These are phyloP conservation scores for Naegleria gruberi DNA, from an alignment of 208 protist genomes.

Conservation along the genomic window DNA sequence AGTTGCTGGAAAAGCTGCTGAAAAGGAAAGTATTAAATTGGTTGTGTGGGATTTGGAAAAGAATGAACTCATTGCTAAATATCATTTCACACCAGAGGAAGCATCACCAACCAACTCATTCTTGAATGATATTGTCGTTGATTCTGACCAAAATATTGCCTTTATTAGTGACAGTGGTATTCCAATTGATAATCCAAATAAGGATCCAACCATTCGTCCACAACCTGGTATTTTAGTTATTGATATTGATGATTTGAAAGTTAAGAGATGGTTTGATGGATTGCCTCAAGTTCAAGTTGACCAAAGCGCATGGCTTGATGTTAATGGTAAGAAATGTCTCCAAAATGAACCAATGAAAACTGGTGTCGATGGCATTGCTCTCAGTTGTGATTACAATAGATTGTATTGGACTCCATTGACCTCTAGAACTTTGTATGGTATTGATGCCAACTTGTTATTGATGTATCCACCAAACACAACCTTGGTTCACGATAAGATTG, in stretches of 20 bases:
- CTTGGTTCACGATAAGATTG: not conserved
- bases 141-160: constrained; percentile 1
- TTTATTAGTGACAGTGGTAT: constrained; percentile 27
- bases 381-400: not conserved
- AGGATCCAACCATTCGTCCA: not conserved
- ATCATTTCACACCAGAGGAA: not conserved
- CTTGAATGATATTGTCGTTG: constrained; percentile 26
- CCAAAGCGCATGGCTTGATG: not conserved
- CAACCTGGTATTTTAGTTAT: not conserved
- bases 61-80: not conserved
- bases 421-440: constrained; percentile 7
- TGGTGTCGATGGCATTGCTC: constrained; percentile 29
- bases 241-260: not conserved
- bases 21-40: not conserved
- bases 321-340: constrained; percentile 13
- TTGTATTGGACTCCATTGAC: constrained; percentile 26
- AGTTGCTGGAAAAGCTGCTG: not conserved
- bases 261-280: not conserved
- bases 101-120: not conserved
- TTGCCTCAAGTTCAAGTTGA: not conserved
- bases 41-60: constrained; percentile 16
- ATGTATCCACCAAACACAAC: not conserved
- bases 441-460: not conserved
- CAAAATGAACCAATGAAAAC: constrained; percentile 19
- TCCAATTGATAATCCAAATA: not conserved